Evolutionary conservation across 176 grass and related monocot species (phyloP).

Genomic region (Tillandsia leiboldiana): DNA sequence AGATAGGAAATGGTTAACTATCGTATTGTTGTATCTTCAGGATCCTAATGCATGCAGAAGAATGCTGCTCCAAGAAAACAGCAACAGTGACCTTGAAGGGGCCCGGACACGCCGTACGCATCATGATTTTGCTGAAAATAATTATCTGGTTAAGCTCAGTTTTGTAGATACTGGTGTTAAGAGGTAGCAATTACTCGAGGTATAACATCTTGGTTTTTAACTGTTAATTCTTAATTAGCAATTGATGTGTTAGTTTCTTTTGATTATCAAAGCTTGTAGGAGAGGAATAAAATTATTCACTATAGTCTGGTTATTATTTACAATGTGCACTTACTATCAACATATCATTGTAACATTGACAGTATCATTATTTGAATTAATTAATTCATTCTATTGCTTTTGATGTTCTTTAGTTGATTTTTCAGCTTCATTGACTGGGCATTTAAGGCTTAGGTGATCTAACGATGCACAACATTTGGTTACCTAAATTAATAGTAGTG

Average conservation of each 20-base stretch:
- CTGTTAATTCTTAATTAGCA: background rate
- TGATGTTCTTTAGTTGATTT: too few species aligned
- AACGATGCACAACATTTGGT: too few species aligned
- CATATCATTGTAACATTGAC: too few species aligned
- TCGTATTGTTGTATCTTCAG: constrained; percentile 23
- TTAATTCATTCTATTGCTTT: too few species aligned
- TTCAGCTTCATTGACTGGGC: too few species aligned
- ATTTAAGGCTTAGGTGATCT: too few species aligned
- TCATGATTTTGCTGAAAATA: constrained; percentile 93
- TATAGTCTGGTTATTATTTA: background rate
- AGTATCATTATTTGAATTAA: too few species aligned
- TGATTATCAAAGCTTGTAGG: background rate
- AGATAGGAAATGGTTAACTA: background rate
- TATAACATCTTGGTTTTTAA: background rate
- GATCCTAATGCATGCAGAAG: constrained; percentile 58
- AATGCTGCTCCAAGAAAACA: constrained; percentile 44
- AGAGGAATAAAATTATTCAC: background rate
- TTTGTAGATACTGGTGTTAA: constrained; percentile 42
- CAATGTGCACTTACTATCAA: background rate
- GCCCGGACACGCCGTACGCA: constrained; percentile 48
- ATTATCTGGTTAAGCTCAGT: constrained; percentile 56
- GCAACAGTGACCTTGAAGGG: constrained; percentile 49
- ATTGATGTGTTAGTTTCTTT: background rate
- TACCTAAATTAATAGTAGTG: too few species aligned
- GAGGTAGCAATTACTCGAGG: background rate